These are phyloP conservation scores for Pisolithus thermaeus DNA, from an alignment of 1,284 basidiomycete species.

Conservation along the genomic window DNA sequence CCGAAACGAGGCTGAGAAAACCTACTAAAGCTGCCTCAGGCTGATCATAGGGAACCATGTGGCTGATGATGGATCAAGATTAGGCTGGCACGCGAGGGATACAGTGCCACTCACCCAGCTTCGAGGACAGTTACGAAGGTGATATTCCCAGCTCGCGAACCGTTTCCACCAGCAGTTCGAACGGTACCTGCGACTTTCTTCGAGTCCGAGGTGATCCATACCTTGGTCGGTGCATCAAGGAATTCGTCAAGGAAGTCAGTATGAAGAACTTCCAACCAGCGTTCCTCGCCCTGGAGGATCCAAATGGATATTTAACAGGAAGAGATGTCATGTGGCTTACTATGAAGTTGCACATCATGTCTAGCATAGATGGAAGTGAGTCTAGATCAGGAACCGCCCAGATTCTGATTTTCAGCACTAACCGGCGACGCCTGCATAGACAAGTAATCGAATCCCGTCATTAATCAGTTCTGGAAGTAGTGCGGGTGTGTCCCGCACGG, in stretches of 20 bases:
- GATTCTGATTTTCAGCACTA: constrained; percentile 1
- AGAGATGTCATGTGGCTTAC: constrained; percentile 31
- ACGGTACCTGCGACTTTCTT: constrained; percentile 51
- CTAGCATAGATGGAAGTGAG: constrained; percentile 28
- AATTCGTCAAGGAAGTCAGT: constrained; percentile 63
- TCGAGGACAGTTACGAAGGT: constrained; percentile 70
- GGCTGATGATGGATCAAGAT: constrained; percentile 37
- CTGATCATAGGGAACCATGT: constrained; percentile 81
- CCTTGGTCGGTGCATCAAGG: constrained; percentile 40
- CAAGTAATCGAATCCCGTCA: constrained; percentile 60
- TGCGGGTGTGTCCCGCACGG: constrained; percentile 59
- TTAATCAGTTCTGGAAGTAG: constrained; percentile 64
- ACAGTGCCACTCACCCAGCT: constrained; percentile 55
- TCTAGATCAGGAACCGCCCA: neutral
- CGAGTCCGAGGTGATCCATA: constrained; percentile 48
- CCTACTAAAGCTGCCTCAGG: constrained; percentile 68
- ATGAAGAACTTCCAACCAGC: constrained; percentile 61
- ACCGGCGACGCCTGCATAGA: constrained; percentile 70
- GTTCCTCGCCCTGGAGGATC: constrained; percentile 54
- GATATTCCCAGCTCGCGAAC: constrained; percentile 63
- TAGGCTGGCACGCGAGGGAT: neutral
- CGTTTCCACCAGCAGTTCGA: constrained; percentile 56
- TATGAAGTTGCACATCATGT: constrained; percentile 80
- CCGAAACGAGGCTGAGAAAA: constrained; percentile 8
- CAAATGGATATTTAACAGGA: neutral